These are phyloP conservation scores for Clathrus columnatus DNA, from an alignment of 768 basidiomycete species.

Conservation along the genomic window DNA sequence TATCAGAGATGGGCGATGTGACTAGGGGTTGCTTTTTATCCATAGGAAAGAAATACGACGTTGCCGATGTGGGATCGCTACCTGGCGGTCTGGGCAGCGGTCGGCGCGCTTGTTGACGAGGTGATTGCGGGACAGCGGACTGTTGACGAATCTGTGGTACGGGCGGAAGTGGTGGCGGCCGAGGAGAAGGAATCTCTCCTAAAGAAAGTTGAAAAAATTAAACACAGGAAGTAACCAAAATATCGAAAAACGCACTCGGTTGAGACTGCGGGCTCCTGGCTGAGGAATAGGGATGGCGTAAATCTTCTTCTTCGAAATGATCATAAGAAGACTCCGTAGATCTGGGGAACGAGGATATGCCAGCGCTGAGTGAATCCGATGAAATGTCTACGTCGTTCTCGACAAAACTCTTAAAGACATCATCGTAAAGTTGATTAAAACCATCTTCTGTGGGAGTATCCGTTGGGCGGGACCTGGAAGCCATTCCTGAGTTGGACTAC, in stretches of 20 bases:
- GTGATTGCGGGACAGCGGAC: background rate
- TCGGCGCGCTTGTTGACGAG: background rate
- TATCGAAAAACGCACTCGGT: background rate
- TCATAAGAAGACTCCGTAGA: background rate
- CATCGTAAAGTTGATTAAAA: conserved; percentile 3
- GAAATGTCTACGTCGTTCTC: background rate
- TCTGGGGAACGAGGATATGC: background rate
- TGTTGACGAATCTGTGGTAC: background rate
- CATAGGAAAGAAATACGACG: background rate
- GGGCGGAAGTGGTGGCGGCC: too few species aligned
- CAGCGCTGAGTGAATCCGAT: background rate
- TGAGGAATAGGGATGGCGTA: background rate
- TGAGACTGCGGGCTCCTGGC: background rate
- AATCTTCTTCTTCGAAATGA: background rate
- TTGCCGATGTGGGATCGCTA: background rate
- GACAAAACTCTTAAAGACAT: conserved; percentile 1
- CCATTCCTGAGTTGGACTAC: background rate
- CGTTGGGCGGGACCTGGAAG: background rate
- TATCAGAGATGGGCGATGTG: background rate
- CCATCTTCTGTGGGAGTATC: background rate
- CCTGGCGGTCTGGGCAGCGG: conserved; percentile 5
- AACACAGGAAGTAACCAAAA: background rate
- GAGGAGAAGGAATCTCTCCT: background rate
- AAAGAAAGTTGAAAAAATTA: background rate
- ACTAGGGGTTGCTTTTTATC: background rate